phyloP scores from a whole-genome alignment of 441 rosid species.

The Croton laevigatus region DNA sequence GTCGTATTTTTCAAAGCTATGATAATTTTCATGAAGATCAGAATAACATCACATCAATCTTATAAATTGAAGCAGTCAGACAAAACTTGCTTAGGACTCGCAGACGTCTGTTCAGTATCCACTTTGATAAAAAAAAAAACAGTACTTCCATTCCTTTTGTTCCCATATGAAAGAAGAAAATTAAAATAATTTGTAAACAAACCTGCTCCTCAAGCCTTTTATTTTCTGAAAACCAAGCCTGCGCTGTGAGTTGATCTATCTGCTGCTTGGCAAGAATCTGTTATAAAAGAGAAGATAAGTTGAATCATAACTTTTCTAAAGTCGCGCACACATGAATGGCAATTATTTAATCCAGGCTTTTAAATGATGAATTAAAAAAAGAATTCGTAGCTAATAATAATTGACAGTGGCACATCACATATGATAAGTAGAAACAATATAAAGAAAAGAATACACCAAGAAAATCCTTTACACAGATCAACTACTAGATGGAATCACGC shows the following conservation, averaged over 20 bases:
- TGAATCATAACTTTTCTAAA: not conserved
- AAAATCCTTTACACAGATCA: not conserved
- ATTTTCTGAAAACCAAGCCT: conserved; percentile 84
- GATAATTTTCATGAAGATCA: no score
- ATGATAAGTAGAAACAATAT: not conserved
- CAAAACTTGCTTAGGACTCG: not conserved
- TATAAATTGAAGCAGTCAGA: not conserved
- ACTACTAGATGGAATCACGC: not conserved
- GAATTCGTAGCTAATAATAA: not conserved
- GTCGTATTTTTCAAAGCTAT: not conserved
- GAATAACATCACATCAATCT: not conserved
- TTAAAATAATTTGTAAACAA: conserved; percentile 10
- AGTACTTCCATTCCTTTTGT: not conserved
- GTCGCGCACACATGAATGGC: not conserved
- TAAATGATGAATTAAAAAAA: not conserved
- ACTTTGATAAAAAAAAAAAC: not conserved
- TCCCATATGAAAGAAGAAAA: conserved; percentile 1
- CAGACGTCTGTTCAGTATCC: no score
- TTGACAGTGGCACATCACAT: not conserved
- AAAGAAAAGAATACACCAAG: not conserved
- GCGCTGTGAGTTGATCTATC: conserved; percentile 77
- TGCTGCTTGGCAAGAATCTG: conserved; percentile 73
- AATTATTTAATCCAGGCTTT: not conserved
- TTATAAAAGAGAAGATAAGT: conserved; percentile 3
- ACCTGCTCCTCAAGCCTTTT: conserved; percentile 78